These are phyloP conservation scores for Neoscytalidium dimidiatum DNA, from an alignment of 2,329 filamentous ascomycete genomes.

Conservation along the genomic window DNA sequence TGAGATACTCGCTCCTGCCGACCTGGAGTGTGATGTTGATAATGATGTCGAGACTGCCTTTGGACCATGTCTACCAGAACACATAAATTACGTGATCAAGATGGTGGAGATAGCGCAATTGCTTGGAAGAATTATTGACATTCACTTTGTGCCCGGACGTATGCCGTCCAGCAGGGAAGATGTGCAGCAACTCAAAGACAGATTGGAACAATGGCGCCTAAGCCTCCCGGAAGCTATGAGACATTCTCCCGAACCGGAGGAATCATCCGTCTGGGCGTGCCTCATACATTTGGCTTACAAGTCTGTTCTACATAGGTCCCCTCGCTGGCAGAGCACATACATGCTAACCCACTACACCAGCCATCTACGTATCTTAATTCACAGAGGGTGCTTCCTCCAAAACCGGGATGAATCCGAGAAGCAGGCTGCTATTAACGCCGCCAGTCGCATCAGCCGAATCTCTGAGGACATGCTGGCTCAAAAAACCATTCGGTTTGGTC, in stretches of 20 bases:
- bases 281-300: slow-evolving; percentile 5
- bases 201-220: neutral
- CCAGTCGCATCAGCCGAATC: slow-evolving; percentile 49
- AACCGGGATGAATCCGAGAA: slow-evolving; percentile 36
- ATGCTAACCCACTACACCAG: slow-evolving; percentile 49
- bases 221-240: neutral
- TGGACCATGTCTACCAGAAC: slow-evolving; percentile 35
- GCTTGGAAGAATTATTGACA: neutral
- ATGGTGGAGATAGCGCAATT: neutral
- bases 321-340: slow-evolving; percentile 29
- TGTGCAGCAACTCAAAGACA: neutral
- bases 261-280: neutral
- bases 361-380: slow-evolving; percentile 50
- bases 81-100: slow-evolving; percentile 24
- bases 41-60: slow-evolving; percentile 30
- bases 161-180: neutral
- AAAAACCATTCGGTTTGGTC: slow-evolving; percentile 46
- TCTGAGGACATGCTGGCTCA: slow-evolving; percentile 51
- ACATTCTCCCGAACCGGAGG: neutral
- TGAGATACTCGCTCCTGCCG: slow-evolving; percentile 37
- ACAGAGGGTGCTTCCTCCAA: slow-evolving; percentile 46
- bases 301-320: slow-evolving; percentile 5
- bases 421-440: slow-evolving; percentile 47
- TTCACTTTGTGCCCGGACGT: neutral
- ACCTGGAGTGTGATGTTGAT: slow-evolving; percentile 40